phyloP scores from a whole-genome alignment of 2,329 filamentous ascomycete genomes.

The Xylaria multiplex region DNA sequence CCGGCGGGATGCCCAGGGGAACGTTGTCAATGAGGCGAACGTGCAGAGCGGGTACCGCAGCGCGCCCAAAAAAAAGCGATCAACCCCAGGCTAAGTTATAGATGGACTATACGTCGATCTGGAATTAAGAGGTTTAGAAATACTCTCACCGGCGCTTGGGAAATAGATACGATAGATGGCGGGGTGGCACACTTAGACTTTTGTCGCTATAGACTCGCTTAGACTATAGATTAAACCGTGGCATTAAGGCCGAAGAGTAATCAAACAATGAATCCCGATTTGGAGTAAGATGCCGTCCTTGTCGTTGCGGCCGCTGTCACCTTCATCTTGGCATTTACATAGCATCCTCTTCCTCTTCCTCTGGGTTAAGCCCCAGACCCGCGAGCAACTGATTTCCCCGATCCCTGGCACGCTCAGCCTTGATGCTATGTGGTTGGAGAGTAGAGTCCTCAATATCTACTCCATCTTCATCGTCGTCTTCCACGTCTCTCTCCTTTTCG shows the following conservation, averaged over 20 bases:
- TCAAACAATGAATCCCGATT: conserved; percentile 1
- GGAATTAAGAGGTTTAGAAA: conserved; percentile 3
- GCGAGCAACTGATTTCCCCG: conserved; percentile 36
- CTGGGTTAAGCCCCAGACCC: conserved; percentile 23
- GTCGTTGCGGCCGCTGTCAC: not conserved
- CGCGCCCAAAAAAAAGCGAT: conserved; percentile 49
- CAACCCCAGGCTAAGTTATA: conserved; percentile 52
- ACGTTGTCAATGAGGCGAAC: conserved; percentile 66
- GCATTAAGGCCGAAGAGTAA: not conserved
- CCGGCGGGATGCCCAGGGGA: conserved; percentile 61
- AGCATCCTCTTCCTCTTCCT: conserved; percentile 14
- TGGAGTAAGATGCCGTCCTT: not conserved
- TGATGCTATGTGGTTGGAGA: conserved; percentile 36
- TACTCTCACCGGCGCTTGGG: conserved; percentile 10
- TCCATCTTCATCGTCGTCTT: conserved; percentile 52
- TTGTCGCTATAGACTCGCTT: conserved; percentile 21
- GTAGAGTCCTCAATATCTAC: conserved; percentile 45
- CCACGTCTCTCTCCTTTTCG: conserved; percentile 57
- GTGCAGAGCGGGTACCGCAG: conserved; percentile 55
- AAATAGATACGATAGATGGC: conserved; percentile 16
- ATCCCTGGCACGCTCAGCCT: conserved; percentile 38
- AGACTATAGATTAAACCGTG: conserved; percentile 31
- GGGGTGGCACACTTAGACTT: conserved; percentile 16
- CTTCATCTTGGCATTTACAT: not conserved
- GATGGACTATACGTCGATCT: not conserved